These are phyloP conservation scores for Erodium trifolium DNA, from an alignment of 441 rosid genomes.

Conservation along the genomic window DNA sequence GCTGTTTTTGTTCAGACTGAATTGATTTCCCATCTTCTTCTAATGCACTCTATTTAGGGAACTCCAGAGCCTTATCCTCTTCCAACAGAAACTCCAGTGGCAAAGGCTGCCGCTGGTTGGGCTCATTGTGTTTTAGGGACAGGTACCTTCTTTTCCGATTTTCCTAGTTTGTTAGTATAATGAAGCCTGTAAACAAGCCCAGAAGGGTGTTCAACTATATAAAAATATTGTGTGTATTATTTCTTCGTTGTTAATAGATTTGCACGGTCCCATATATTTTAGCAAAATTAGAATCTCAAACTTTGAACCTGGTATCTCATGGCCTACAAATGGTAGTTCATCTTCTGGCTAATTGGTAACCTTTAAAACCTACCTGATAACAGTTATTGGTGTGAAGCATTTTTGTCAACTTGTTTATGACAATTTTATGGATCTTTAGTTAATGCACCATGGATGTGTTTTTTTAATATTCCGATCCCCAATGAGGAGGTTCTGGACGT, in stretches of 20 bases:
- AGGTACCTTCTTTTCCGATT: constrained; percentile 33
- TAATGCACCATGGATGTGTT: no score
- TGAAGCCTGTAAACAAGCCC: not conserved
- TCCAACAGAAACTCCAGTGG: constrained; percentile 53
- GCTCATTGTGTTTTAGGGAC: constrained; percentile 90
- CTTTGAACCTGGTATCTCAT: no score
- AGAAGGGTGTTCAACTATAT: no score
- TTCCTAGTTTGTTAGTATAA: not conserved
- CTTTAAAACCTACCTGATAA: not conserved
- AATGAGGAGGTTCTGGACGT: not conserved
- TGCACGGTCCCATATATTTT: no score
- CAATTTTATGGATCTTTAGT: not conserved
- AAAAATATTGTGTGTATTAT: no score
- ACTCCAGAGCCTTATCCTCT: constrained; percentile 90
- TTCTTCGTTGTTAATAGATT: no score
- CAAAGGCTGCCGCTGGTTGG: constrained; percentile 92
- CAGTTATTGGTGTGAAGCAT: not conserved
- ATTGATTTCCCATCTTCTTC: constrained; percentile 10
- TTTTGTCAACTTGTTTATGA: not conserved
- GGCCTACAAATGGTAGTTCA: no score
- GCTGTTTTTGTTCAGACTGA: constrained; percentile 3
- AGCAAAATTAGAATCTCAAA: no score
- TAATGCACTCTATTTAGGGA: constrained; percentile 43
- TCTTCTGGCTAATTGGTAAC: not conserved
- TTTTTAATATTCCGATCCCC: no score